These are phyloP conservation scores for Biscogniauxia marginata DNA, from an alignment of 2,329 filamentous ascomycete genomes.

Conservation along the genomic window DNA sequence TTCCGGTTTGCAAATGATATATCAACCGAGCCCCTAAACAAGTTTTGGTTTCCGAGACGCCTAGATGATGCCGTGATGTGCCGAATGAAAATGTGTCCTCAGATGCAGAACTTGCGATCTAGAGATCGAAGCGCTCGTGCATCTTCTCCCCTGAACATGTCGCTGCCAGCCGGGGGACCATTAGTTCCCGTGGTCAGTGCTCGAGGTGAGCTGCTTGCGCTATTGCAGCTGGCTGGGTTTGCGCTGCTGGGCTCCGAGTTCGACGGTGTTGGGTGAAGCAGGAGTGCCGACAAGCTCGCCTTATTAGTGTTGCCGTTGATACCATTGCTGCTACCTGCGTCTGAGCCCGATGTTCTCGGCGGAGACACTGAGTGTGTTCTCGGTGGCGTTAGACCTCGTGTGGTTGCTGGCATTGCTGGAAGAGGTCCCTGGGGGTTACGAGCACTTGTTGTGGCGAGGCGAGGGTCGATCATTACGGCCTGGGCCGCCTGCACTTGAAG, in stretches of 20 bases:
- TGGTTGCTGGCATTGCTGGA: slow-evolving; percentile 36
- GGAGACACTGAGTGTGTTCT: slow-evolving; percentile 51
- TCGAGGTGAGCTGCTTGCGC: slow-evolving; percentile 50
- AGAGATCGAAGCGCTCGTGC: slow-evolving; percentile 64
- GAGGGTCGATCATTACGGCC: slow-evolving; percentile 40
- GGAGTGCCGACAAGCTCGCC: slow-evolving; percentile 46
- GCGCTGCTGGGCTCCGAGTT: slow-evolving; percentile 47
- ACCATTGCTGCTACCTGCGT: slow-evolving; percentile 20
- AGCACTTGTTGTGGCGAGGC: slow-evolving; percentile 32
- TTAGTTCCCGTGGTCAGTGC: slow-evolving; percentile 30
- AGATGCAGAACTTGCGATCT: slow-evolving; percentile 55
- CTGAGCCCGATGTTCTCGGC: slow-evolving; percentile 41
- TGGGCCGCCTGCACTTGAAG: slow-evolving; percentile 43
- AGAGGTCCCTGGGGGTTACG: slow-evolving; percentile 44
- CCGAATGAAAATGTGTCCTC: slow-evolving; percentile 4
- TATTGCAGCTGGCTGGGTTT: slow-evolving; percentile 41
- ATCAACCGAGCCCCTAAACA: neutral
- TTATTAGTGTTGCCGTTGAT: slow-evolving; percentile 33
- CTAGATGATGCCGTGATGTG: slow-evolving; percentile 19
- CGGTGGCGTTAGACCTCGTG: slow-evolving; percentile 40
- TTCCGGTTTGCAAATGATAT: slow-evolving; percentile 14
- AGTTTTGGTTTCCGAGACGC: slow-evolving; percentile 20
- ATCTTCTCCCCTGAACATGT: slow-evolving; percentile 51
- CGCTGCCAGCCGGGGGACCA: slow-evolving; percentile 26
- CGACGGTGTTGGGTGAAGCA: slow-evolving; percentile 50